Evolutionary conservation across 2,329 filamentous ascomycete genomes (phyloP), one percentile per base, ranked within the genome.

Genomic region (Trichophyton equinum): DNA sequence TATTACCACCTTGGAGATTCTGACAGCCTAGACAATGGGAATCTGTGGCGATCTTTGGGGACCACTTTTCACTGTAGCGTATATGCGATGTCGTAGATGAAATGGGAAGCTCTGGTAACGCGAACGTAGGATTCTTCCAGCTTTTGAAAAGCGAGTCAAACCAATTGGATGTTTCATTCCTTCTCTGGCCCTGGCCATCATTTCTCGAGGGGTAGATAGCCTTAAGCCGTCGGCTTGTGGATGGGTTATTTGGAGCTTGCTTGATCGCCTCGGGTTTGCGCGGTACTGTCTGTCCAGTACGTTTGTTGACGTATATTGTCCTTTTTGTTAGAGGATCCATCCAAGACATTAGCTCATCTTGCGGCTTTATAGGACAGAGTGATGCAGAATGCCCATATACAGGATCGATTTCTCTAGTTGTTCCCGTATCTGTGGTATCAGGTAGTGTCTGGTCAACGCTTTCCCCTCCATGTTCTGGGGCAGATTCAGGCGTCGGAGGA

Each of bases 121-220:
- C 74, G 69, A 95, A 96, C 0, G 89, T 76, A 0, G 89, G 89
- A 62, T 91, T 95, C 7, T 86, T 73, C 89, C 89, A 95, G 7
- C 76, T 77, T 40, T 78, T 71, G 1, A 90, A 72, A 5, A 92
- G 67, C 5, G 78, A 74, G 7, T 79, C 76, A 2, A 91, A 73
- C 87, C 86, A 90, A 71, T 33, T 15, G 11, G 51, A 55, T 18
- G 15, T 55, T 33, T 55, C 51, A 13, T 7, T 55, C 18, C 15
- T 13, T 18, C 4, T 7, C 7, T 55, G 25, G 9, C 51, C 7
- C 27, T 36, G 15, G 13, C 11, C 25, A 15, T 33, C 25, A 11
- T 13, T 5, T 13, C 27, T 5, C 4, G 27, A 33, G 5, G 22
- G 27, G 5, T 4, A 22, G n/a, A n/a, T 51, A 27, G 22, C 46